Conservation (phyloP, 192 early-diverging fungal species). For the Rhizoclosmatium sp. region DNA sequence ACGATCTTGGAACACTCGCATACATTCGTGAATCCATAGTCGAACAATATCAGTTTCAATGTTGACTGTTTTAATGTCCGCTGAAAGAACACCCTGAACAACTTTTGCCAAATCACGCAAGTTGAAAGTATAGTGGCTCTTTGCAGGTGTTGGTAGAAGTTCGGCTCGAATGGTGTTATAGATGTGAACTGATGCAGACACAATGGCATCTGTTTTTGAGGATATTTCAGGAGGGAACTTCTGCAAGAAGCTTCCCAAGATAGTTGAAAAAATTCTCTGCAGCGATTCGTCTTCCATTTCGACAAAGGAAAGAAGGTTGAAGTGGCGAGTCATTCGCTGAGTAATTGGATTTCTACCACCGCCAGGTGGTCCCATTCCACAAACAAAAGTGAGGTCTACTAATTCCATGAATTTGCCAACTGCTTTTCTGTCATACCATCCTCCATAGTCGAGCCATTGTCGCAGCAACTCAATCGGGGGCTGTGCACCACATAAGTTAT, state of each 20-base stretch:
- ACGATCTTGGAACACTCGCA: slow-evolving; percentile 68
- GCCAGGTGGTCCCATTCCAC: slow-evolving; percentile 70
- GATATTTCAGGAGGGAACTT: slow-evolving; percentile 61
- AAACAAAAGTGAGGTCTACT: slow-evolving; percentile 64
- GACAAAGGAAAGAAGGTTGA: slow-evolving; percentile 65
- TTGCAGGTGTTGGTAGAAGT: slow-evolving; percentile 67
- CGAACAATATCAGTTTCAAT: slow-evolving; percentile 61
- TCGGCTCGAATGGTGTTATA: slow-evolving; percentile 66
- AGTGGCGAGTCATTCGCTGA: slow-evolving; percentile 60
- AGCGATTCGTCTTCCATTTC: slow-evolving; percentile 66
- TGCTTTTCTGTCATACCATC: slow-evolving; percentile 68
- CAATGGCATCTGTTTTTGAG: slow-evolving; percentile 53
- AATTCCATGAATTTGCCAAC: slow-evolving; percentile 71
- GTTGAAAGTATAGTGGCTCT: slow-evolving; percentile 73
- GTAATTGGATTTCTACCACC: slow-evolving; percentile 69
- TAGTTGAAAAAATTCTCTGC: slow-evolving; percentile 62
- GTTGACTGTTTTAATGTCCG: slow-evolving; percentile 56
- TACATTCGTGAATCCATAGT: slow-evolving; percentile 68
- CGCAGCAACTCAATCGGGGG: slow-evolving; percentile 68
- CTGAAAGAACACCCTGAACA: slow-evolving; percentile 62
- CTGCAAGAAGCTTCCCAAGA: slow-evolving; percentile 60
- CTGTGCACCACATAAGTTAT: slow-evolving; percentile 65
- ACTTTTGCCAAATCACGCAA: slow-evolving; percentile 69
- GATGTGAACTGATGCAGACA: slow-evolving; percentile 60
- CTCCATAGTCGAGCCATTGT: slow-evolving; percentile 71